phyloP scores from a whole-genome alignment of 805 yeast genomes.

The Saccharomycopsis olivae region DNA sequence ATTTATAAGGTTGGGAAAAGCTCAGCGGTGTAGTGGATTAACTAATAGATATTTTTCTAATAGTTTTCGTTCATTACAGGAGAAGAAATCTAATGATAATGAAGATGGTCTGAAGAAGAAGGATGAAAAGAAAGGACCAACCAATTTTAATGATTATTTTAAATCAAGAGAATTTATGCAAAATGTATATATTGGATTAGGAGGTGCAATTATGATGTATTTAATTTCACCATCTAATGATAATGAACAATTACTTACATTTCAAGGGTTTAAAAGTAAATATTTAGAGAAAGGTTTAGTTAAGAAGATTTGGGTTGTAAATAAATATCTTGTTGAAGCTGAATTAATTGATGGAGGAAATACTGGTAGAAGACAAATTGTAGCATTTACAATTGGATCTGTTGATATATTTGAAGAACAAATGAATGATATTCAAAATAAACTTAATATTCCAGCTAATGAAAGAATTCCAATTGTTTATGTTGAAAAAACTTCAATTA shows the following conservation, averaged over 20 bases:
- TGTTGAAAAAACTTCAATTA: constrained; percentile 53
- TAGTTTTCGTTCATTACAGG: too few species aligned
- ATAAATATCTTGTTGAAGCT: constrained; percentile 63
- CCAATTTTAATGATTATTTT: constrained; percentile 27
- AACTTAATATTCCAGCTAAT: constrained; percentile 50
- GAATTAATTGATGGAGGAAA: constrained; percentile 39
- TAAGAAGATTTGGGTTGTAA: constrained; percentile 59
- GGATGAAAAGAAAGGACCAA: constrained; percentile 21
- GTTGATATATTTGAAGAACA: constrained; percentile 79
- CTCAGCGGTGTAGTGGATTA: too few species aligned
- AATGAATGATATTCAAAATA: constrained; percentile 61
- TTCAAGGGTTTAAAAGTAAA: constrained; percentile 78
- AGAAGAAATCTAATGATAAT: constrained; percentile 17
- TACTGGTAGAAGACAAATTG: constrained; percentile 29
- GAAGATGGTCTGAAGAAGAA: constrained; percentile 19
- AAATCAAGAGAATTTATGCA: constrained; percentile 33
- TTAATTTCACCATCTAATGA: constrained; percentile 19
- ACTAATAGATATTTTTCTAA: too few species aligned
- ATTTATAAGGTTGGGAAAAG: too few species aligned
- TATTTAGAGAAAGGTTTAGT: constrained; percentile 73
- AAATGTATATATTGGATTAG: constrained; percentile 29
- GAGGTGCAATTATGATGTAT: constrained; percentile 29
- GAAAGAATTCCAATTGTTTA: constrained; percentile 74
- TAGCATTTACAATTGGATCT: constrained; percentile 79
- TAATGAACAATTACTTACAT: constrained; percentile 33